These are phyloP conservation scores for Ogataea minuta DNA, from an alignment of 805 yeast genomes.

Conservation along the genomic window DNA sequence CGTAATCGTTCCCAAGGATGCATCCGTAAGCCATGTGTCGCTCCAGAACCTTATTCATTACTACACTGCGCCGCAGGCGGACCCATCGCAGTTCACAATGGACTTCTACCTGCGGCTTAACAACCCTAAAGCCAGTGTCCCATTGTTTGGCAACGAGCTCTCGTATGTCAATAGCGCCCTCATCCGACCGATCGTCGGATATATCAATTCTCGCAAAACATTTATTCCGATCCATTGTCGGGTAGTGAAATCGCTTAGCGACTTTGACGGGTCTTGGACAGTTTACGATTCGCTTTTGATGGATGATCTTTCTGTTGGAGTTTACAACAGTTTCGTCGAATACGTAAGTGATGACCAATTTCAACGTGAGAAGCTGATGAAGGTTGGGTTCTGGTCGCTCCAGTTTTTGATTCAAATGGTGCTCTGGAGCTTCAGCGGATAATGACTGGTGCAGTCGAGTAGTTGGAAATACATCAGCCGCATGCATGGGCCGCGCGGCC, in stretches of 20 bases:
- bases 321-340: constrained; percentile 84
- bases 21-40: constrained; percentile 42
- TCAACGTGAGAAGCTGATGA: constrained; percentile 65
- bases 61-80: constrained; percentile 10
- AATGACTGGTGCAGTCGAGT: not conserved
- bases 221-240: constrained; percentile 85
- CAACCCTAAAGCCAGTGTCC: constrained; percentile 86
- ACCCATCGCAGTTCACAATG: constrained; percentile 51
- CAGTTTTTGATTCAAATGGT: constrained; percentile 80
- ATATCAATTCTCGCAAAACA: constrained; percentile 86
- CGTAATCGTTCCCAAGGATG: constrained; percentile 62
- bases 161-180: constrained; percentile 91
- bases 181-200: constrained; percentile 92
- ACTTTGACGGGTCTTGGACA: constrained; percentile 97
- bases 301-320: constrained; percentile 88
- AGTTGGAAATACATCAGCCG: not conserved
- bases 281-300: constrained; percentile 84
- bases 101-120: constrained; percentile 78
- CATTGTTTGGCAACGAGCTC: constrained; percentile 80
- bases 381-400: constrained; percentile 90
- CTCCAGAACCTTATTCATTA: constrained; percentile 46
- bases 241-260: constrained; percentile 71
- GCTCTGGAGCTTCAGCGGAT: constrained; percentile 76
- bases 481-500: not conserved
- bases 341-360: constrained; percentile 88